Percentiles rank a stretch among this genome's conserved stretches.
Conservation (phyloP, 805 yeast genomes). For the Pichia exigua region DNA sequence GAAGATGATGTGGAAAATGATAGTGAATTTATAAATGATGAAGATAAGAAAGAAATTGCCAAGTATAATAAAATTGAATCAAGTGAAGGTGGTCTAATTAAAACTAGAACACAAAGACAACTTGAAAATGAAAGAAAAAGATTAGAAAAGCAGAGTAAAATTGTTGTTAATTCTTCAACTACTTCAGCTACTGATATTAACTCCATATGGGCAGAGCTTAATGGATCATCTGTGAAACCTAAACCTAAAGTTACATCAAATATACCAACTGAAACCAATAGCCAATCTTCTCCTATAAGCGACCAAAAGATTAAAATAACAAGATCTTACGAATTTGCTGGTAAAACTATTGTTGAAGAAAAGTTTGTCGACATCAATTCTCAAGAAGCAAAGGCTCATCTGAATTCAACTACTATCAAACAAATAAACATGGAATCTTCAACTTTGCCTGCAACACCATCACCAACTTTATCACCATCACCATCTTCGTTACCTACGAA, state of each 20-base stretch:
- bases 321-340: slow-evolving; percentile 83
- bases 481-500: background rate
- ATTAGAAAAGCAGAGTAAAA: slow-evolving; percentile 13
- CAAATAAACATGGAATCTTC: background rate
- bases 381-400: slow-evolving; percentile 81
- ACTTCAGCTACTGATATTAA: slow-evolving; percentile 33
- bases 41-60: slow-evolving; percentile 17
- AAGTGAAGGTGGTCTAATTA: slow-evolving; percentile 14
- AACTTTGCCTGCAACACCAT: background rate
- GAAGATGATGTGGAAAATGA: slow-evolving; percentile 21
- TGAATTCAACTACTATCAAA: slow-evolving; percentile 39
- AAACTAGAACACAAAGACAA: slow-evolving; percentile 13
- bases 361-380: slow-evolving; percentile 70
- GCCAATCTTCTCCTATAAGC: background rate
- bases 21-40: slow-evolving; percentile 15
- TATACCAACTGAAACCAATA: background rate
- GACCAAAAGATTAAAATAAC: slow-evolving; percentile 57
- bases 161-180: slow-evolving; percentile 18
- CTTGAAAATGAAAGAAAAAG: slow-evolving; percentile 1
- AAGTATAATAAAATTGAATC: slow-evolving; percentile 50
- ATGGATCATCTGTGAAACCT: slow-evolving; percentile 17
- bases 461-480: background rate
- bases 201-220: slow-evolving; percentile 49
- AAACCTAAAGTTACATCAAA: background rate
- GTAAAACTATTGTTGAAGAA: slow-evolving; percentile 68